phyloP scores from a whole-genome alignment of 441 rosid species.

The Syzygium malaccense region DNA sequence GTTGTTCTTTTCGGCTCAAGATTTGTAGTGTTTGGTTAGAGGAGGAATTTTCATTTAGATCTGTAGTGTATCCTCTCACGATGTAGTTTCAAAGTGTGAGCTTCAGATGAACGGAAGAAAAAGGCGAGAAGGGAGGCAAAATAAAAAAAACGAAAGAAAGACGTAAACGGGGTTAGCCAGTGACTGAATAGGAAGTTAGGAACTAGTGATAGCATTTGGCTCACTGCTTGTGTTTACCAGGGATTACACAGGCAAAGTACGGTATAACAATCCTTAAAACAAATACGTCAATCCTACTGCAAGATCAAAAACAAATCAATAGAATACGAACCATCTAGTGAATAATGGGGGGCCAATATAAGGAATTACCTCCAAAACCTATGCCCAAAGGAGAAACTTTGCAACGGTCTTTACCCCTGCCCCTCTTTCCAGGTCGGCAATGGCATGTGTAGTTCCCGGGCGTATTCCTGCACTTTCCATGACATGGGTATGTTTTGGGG shows the following conservation, averaged over 20 bases:
- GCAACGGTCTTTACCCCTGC: too few species aligned
- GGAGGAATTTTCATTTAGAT: not conserved
- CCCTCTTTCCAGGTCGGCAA: too few species aligned
- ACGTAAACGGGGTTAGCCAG: not conserved
- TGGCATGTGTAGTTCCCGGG: too few species aligned
- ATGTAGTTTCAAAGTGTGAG: not conserved
- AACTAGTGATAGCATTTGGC: too few species aligned
- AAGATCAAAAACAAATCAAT: too few species aligned
- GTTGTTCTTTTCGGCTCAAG: not conserved
- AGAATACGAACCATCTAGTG: not conserved
- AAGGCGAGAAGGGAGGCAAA: not conserved
- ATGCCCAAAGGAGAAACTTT: fast-evolving
- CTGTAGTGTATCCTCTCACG: not conserved
- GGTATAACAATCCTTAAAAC: too few species aligned
- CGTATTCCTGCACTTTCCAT: too few species aligned
- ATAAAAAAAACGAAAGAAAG: not conserved
- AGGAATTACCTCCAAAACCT: not conserved
- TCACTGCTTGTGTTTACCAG: too few species aligned
- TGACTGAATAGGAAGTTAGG: not conserved
- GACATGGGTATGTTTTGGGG: not conserved
- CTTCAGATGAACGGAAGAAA: not conserved
- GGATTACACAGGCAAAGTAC: too few species aligned
- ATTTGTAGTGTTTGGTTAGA: not conserved
- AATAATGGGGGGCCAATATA: not conserved
- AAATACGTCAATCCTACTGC: too few species aligned